phyloP scores from a whole-genome alignment of 805 yeast species.

The Zygotorulaspora danielsina region DNA sequence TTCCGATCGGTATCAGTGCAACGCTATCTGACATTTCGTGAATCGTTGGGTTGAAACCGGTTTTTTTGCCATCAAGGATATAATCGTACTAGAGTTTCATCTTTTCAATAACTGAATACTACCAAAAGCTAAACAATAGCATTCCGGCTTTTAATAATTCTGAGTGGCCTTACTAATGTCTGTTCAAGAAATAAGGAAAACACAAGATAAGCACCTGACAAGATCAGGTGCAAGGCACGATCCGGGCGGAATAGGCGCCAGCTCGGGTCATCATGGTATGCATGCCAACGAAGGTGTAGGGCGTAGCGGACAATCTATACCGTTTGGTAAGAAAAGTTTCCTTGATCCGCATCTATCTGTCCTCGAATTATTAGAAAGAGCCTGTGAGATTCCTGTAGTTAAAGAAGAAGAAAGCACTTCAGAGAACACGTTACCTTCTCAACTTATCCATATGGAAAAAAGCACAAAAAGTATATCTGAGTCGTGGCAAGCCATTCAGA shows the following conservation, averaged over 20 bases:
- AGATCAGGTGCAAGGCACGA: not conserved
- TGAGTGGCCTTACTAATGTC: too few relatives aligned
- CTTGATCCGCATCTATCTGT: slow-evolving; percentile 34
- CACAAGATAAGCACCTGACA: not conserved
- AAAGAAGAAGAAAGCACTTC: slow-evolving; percentile 1
- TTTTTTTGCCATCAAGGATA: too few relatives aligned
- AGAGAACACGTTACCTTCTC: not conserved
- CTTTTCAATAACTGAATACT: too few relatives aligned
- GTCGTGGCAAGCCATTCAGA: slow-evolving; percentile 32
- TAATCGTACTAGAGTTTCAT: too few relatives aligned
- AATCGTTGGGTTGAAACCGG: too few relatives aligned
- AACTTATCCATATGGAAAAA: not conserved
- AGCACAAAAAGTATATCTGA: slow-evolving; percentile 22
- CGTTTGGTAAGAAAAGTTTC: slow-evolving; percentile 16
- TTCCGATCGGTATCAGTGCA: too few relatives aligned
- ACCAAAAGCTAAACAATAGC: too few relatives aligned
- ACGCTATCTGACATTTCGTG: too few relatives aligned
- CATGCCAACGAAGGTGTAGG: slow-evolving; percentile 1
- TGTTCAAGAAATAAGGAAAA: not conserved
- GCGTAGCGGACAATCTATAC: slow-evolving; percentile 2
- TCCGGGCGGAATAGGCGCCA: not conserved
- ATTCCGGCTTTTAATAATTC: too few relatives aligned
- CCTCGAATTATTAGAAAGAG: slow-evolving; percentile 23
- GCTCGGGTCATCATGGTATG: slow-evolving; percentile 1
- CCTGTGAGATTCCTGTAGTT: slow-evolving; percentile 5